Percentiles rank a stretch among this genome's conserved stretches.
Conservation (phyloP, 2,329 filamentous ascomycete species). For the Nigrospora sphaerica region DNA sequence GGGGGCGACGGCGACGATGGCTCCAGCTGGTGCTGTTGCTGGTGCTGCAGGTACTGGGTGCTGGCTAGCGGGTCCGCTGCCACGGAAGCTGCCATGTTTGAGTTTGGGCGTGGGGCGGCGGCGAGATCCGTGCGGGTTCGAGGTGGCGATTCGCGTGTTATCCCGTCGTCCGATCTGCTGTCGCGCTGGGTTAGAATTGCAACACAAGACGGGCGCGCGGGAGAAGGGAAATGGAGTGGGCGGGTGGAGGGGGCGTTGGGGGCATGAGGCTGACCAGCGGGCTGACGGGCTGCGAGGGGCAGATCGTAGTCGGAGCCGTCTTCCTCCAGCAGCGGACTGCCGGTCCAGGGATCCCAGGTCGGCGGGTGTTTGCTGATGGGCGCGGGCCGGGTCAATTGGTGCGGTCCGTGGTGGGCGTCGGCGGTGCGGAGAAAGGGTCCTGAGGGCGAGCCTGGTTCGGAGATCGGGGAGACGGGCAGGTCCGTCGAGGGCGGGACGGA, state of each 20-base stretch:
- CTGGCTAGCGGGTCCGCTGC: neutral
- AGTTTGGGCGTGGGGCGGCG: constrained; percentile 8
- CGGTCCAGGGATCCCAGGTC: constrained; percentile 25
- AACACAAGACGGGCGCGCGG: constrained; percentile 13
- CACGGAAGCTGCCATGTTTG: constrained; percentile 15
- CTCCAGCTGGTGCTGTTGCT: neutral
- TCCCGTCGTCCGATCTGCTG: constrained; percentile 23
- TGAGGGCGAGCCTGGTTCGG: constrained; percentile 17
- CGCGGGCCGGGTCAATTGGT: constrained; percentile 14
- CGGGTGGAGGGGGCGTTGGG: neutral
- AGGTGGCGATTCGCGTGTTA: constrained; percentile 15
- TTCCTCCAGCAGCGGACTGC: constrained; percentile 29
- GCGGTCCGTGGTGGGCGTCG: neutral
- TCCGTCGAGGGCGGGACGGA: neutral
- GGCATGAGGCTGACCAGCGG: constrained; percentile 7
- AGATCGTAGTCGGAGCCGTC: constrained; percentile 21
- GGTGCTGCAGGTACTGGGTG: neutral
- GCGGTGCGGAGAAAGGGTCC: neutral
- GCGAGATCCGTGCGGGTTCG: constrained; percentile 16
- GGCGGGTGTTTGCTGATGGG: constrained; percentile 27
- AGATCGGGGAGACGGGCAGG: constrained; percentile 24
- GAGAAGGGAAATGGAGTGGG: neutral
- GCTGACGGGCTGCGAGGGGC: constrained; percentile 9
- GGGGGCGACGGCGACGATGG: constrained; percentile 1
- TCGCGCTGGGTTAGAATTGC: constrained; percentile 16